A percentile compares a stretch with the other conserved stretches of the same genome.
These are phyloP conservation scores for Metarhizium guizhouense DNA, from an alignment of 2,329 filamentous ascomycete genomes.

Conservation along the genomic window DNA sequence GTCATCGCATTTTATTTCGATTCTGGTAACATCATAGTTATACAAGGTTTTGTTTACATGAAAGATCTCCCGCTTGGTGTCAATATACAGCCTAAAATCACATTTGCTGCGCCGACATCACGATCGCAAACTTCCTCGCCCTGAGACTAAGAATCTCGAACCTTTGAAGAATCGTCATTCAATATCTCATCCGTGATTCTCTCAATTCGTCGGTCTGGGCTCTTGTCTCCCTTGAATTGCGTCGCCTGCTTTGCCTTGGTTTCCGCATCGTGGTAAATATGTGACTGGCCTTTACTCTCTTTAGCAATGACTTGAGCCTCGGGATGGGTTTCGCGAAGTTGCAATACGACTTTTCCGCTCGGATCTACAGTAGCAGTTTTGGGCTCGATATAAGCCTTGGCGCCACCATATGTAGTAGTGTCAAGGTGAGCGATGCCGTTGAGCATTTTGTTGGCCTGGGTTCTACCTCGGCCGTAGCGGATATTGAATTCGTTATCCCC, in stretches of 20 bases:
- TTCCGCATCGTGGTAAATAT: constrained; percentile 20
- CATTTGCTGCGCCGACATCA: neutral
- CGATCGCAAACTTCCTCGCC: neutral
- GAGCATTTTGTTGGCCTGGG: constrained; percentile 16
- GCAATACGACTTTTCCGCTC: constrained; percentile 38
- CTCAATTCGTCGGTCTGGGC: constrained; percentile 13
- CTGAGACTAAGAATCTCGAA: neutral
- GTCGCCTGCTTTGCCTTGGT: constrained; percentile 12
- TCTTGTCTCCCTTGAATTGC: constrained; percentile 1
- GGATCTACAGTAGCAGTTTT: constrained; percentile 36
- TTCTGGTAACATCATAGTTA: constrained; percentile 5
- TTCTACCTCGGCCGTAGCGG: constrained; percentile 12
- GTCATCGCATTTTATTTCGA: neutral
- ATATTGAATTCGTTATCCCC: constrained; percentile 35
- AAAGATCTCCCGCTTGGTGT: neutral
- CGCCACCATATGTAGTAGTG: constrained; percentile 38
- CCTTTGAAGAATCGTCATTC: constrained; percentile 5
- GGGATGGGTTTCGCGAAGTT: constrained; percentile 27
- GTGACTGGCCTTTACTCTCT: constrained; percentile 31
- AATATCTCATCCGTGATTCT: constrained; percentile 21
- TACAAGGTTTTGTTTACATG: constrained; percentile 9
- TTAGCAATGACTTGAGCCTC: constrained; percentile 35
- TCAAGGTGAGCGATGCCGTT: constrained; percentile 34
- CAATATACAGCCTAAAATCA: constrained; percentile 4
- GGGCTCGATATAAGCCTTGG: constrained; percentile 44